phyloP scores from a whole-genome alignment of 2,329 filamentous ascomycete genomes.

The Parastagonospora avenae region DNA sequence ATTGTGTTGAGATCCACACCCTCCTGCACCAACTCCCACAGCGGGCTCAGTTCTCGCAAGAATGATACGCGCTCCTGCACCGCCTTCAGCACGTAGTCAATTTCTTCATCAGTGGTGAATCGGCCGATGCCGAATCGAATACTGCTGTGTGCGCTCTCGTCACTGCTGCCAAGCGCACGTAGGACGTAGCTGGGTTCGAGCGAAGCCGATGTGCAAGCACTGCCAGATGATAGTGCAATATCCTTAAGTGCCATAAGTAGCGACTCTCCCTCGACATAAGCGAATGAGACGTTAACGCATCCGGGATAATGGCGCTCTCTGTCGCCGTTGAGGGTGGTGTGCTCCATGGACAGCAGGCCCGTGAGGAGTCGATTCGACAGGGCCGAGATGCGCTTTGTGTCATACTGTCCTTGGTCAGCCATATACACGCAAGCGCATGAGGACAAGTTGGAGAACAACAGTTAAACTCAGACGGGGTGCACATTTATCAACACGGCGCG shows the following conservation, averaged over 20 bases:
- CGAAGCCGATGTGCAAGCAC: slow-evolving; percentile 95
- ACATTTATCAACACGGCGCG: slow-evolving; percentile 60
- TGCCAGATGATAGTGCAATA: slow-evolving; percentile 94
- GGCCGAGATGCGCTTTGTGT: slow-evolving; percentile 79
- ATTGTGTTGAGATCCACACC: slow-evolving; percentile 95
- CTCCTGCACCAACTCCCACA: slow-evolving; percentile 98
- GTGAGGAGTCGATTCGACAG: slow-evolving; percentile 84
- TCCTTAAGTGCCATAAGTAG: slow-evolving; percentile 98
- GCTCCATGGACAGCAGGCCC: slow-evolving; percentile 85
- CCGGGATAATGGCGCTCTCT: slow-evolving; percentile 85
- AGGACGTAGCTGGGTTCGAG: slow-evolving; percentile 96
- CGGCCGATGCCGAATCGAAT: slow-evolving; percentile 97
- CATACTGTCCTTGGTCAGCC: slow-evolving; percentile 68
- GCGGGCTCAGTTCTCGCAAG: slow-evolving; percentile 88
- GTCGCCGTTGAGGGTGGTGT: slow-evolving; percentile 90
- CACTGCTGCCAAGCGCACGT: slow-evolving; percentile 90
- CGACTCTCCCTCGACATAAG: slow-evolving; percentile 97
- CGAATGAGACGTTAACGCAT: slow-evolving; percentile 97
- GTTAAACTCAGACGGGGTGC: slow-evolving; percentile 66
- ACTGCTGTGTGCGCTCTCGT: slow-evolving; percentile 96
- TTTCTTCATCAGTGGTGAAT: slow-evolving; percentile 93
- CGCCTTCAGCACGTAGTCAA: slow-evolving; percentile 96
- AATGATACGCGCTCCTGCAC: slow-evolving; percentile 90
- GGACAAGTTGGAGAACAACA: background rate
- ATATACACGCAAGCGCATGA: background rate